Conservation (phyloP, 805 yeast species). For the Yamadazyma nakazawae region DNA sequence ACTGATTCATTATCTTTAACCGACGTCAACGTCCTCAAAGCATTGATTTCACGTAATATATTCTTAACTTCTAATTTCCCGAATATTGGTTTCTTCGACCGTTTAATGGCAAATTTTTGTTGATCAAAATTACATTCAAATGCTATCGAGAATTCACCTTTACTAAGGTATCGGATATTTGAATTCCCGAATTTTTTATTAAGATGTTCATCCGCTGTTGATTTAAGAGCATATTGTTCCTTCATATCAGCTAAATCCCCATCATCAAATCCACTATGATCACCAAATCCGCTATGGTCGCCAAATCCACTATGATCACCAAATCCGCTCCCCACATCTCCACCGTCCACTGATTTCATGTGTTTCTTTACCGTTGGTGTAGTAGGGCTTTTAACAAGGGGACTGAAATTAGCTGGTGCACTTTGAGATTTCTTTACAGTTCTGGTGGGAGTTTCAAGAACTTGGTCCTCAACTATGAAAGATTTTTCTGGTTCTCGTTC, state of each 20-base stretch:
- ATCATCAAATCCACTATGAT: not conserved
- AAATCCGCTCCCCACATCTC: not conserved
- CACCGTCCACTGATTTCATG: not conserved
- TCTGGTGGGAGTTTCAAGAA: constrained; percentile 41
- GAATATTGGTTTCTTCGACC: constrained; percentile 64
- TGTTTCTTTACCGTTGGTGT: constrained; percentile 5
- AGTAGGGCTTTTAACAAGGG: not conserved
- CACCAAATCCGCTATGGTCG: too few species aligned
- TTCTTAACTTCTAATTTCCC: constrained; percentile 55
- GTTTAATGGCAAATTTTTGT: constrained; percentile 79
- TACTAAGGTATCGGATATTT: constrained; percentile 68
- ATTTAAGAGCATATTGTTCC: not conserved
- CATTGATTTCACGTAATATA: constrained; percentile 72
- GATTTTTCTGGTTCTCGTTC: not conserved
- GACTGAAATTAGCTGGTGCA: constrained; percentile 25
- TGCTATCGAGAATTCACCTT: constrained; percentile 88
- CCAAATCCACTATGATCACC: too few species aligned
- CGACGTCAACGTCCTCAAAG: constrained; percentile 45
- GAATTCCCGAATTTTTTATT: constrained; percentile 46
- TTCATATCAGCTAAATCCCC: not conserved
- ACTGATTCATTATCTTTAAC: constrained; percentile 34
- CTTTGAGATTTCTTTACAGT: constrained; percentile 27
- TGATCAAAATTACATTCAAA: constrained; percentile 72
- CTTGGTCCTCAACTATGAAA: constrained; percentile 14
- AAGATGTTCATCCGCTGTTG: constrained; percentile 42